phyloP scores from a whole-genome alignment of 202 grass and related monocot genomes.

The Elaeis oleifera region DNA sequence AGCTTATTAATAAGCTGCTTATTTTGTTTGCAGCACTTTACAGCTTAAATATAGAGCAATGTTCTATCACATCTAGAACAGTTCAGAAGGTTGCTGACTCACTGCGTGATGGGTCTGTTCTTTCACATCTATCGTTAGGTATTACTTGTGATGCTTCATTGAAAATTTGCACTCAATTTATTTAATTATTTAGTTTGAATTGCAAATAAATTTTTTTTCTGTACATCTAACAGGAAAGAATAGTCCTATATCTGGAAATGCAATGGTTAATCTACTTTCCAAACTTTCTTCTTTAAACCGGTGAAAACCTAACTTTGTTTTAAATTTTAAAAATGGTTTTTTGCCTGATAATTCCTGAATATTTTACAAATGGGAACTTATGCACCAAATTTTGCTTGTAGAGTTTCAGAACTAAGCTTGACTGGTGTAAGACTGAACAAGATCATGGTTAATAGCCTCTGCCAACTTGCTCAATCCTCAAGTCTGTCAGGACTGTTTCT shows the following conservation, averaged over 20 bases:
- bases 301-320: conserved; percentile 34
- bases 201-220: conserved; percentile 24
- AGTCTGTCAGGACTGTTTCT: conserved; percentile 63
- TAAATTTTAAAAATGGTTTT: conserved; percentile 6
- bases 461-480: conserved; percentile 56
- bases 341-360: conserved; percentile 3
- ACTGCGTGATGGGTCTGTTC: conserved; percentile 57
- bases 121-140: conserved; percentile 97
- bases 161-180: conserved; percentile 3
- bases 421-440: conserved; percentile 83
- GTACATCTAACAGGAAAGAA: conserved; percentile 64
- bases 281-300: conserved; percentile 85
- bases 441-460: conserved; percentile 55
- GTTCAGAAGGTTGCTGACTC: conserved; percentile 85
- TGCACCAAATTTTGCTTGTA: conserved; percentile 28
- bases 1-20: too few relatives aligned
- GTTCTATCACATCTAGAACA: conserved; percentile 89
- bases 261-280: conserved; percentile 71
- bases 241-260: conserved; percentile 73
- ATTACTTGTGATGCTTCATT: conserved; percentile 17
- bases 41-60: conserved; percentile 93
- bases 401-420: conserved; percentile 89
- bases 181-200: neutral
- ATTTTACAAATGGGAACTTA: conserved; percentile 11
- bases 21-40: conserved; percentile 56